Evolutionary conservation across 768 basidiomycete genomes (phyloP).

Genomic region (Russula dissimulans): DNA sequence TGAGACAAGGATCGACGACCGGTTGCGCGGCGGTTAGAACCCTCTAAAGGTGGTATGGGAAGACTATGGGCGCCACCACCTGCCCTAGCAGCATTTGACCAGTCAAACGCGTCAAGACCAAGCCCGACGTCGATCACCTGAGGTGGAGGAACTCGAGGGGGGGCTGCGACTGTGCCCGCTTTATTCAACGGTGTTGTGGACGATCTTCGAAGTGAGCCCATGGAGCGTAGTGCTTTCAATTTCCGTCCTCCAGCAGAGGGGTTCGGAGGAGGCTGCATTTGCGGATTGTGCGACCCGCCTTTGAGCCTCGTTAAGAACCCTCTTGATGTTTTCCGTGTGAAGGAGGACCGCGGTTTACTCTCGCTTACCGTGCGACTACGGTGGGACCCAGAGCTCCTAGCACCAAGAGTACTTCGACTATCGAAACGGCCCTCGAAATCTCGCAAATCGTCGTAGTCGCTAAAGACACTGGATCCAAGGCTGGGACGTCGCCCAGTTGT

Average conservation of each 20-base stretch:
- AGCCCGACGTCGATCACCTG: conserved; percentile 32
- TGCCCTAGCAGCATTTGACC: conserved; percentile 27
- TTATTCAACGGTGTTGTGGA: conserved; percentile 24
- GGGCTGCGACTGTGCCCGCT: conserved; percentile 26
- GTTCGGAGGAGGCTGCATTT: conserved; percentile 35
- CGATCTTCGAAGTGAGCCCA: conserved; percentile 64
- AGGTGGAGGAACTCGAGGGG: conserved; percentile 46
- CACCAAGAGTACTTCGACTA: conserved; percentile 64
- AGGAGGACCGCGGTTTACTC: conserved; percentile 26
- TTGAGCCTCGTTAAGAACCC: conserved; percentile 61
- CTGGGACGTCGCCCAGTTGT: conserved; percentile 55
- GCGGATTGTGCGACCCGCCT: conserved; percentile 36
- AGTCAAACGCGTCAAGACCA: conserved; percentile 36
- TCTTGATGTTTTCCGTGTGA: conserved; percentile 52
- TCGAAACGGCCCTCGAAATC: conserved; percentile 85
- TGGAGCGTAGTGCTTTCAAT: conserved; percentile 68
- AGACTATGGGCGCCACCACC: conserved; percentile 27
- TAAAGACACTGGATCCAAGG: conserved; percentile 61
- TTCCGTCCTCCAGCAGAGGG: conserved; percentile 36
- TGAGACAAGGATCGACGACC: conserved; percentile 74
- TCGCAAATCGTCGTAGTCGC: conserved; percentile 79
- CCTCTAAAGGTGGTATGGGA: conserved; percentile 23
- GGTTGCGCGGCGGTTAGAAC: conserved; percentile 31
- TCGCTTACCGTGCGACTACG: conserved; percentile 29
- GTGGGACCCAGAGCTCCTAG: conserved; percentile 27